A percentile compares a stretch with the other conserved stretches of the same genome.
Evolutionary conservation across 176 grass and related monocot genomes (phyloP).

Genomic region (Carex cristatella): DNA sequence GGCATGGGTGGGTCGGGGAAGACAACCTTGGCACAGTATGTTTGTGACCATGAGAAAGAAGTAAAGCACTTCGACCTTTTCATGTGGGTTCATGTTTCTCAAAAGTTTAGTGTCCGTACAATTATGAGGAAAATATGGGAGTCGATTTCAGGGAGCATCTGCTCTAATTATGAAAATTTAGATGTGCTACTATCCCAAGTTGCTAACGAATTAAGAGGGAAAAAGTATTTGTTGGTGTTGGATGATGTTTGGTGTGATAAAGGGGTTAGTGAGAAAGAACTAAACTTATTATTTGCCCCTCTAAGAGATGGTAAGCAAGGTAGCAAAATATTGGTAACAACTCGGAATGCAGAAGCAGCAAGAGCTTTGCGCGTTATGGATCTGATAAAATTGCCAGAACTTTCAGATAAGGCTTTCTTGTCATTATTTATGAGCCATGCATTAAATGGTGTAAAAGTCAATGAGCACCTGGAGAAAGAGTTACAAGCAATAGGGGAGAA

Average conservation of each 20-base stretch:
- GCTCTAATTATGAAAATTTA: not conserved
- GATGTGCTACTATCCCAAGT: not conserved
- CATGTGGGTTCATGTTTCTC: conserved; percentile 34
- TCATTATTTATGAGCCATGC: conserved; percentile 9
- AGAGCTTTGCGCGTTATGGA: not conserved
- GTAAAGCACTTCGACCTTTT: conserved; percentile 1
- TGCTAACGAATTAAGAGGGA: not conserved
- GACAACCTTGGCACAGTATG: no score
- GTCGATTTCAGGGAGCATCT: not conserved
- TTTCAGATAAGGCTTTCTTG: not conserved
- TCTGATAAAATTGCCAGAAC: not conserved
- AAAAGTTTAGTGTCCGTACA: not conserved
- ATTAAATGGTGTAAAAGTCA: not conserved
- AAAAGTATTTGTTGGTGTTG: conserved; percentile 29
- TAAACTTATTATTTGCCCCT: not conserved
- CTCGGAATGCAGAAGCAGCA: not conserved
- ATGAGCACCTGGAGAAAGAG: not conserved
- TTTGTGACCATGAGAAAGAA: no score
- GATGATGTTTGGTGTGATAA: conserved; percentile 29
- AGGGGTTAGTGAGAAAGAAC: not conserved
- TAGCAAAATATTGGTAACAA: conserved; percentile 35
- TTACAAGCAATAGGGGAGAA: not conserved
- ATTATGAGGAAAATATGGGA: conserved; percentile 9
- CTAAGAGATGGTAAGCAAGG: not conserved
- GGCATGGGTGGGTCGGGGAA: no score